These are phyloP conservation scores for Colletotrichum spaethianum DNA, from an alignment of 2,329 filamentous ascomycete species.

Conservation along the genomic window DNA sequence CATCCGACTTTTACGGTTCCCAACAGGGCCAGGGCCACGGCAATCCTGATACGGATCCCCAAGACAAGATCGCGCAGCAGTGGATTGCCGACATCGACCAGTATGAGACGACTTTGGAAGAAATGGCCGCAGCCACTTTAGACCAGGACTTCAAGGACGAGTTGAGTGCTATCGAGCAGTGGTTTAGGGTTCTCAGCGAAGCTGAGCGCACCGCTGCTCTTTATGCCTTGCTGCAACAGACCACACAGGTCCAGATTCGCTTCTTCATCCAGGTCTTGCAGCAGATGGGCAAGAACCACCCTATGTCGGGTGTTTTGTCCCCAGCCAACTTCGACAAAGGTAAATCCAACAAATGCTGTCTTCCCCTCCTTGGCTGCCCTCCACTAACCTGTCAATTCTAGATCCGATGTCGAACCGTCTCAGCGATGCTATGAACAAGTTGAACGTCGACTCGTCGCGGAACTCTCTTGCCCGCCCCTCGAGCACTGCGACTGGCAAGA, in stretches of 20 bases:
- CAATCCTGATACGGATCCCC: conserved; percentile 81
- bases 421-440: conserved; percentile 96
- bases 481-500: conserved; percentile 83
- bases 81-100: conserved; percentile 99
- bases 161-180: conserved; percentile 98
- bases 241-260: conserved; percentile 97
- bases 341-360: conserved; percentile 55
- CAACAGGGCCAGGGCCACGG: conserved; percentile 78
- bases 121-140: conserved; percentile 98
- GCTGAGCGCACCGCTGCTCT: conserved; percentile 95
- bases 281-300: conserved; percentile 98
- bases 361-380: not conserved
- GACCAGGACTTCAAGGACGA: conserved; percentile 99
- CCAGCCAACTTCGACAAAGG: conserved; percentile 98
- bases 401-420: conserved; percentile 97
- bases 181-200: conserved; percentile 98
- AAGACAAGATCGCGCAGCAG: conserved; percentile 95
- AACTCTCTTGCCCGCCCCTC: conserved; percentile 89
- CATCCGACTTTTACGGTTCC: conserved; percentile 92
- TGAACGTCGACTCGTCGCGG: conserved; percentile 88
- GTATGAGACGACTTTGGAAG: conserved; percentile 97
- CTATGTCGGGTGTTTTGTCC: conserved; percentile 95
- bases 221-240: conserved; percentile 97
- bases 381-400: conserved; percentile 56
- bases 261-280: conserved; percentile 99